Conservation (phyloP, 1,139 yeast species). For the Williopsis jadinii region DNA sequence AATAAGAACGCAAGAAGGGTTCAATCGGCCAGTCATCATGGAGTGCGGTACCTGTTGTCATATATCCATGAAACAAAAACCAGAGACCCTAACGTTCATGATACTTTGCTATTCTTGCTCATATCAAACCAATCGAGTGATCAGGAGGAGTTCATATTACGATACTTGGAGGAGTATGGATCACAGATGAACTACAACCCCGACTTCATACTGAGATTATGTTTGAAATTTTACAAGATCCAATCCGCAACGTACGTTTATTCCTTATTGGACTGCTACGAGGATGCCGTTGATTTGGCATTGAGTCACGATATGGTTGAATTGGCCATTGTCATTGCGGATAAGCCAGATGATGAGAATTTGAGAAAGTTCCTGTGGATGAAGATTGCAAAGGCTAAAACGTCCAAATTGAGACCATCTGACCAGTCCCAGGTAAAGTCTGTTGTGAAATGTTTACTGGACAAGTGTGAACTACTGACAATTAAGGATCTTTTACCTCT, state of each 20-base stretch:
- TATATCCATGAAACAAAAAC: slow-evolving; percentile 47
- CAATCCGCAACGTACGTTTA: slow-evolving; percentile 68
- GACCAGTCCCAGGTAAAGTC: slow-evolving; percentile 20
- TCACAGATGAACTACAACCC: slow-evolving; percentile 43
- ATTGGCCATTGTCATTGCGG: slow-evolving; percentile 52
- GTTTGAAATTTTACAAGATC: slow-evolving; percentile 51
- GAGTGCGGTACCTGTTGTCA: slow-evolving; percentile 55
- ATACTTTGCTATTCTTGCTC: slow-evolving; percentile 65
- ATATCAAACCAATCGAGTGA: slow-evolving; percentile 44
- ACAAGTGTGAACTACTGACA: slow-evolving; percentile 49
- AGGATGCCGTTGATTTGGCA: slow-evolving; percentile 77
- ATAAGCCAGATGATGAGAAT: slow-evolving; percentile 40
- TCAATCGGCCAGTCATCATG: slow-evolving; percentile 45
- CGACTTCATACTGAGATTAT: slow-evolving; percentile 69
- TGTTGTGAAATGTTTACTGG: slow-evolving; percentile 34
- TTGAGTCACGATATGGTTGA: slow-evolving; percentile 55
- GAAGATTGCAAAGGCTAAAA: slow-evolving; percentile 54
- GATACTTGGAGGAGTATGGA: slow-evolving; percentile 38
- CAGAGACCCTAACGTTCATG: slow-evolving; percentile 51
- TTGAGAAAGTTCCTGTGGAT: slow-evolving; percentile 71
- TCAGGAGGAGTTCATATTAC: slow-evolving; percentile 34
- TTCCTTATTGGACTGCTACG: slow-evolving; percentile 60
- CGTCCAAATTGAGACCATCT: slow-evolving; percentile 25
- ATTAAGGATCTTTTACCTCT: slow-evolving; percentile 80
- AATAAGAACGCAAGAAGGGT: slow-evolving; percentile 31